Conservation (phyloP, 176 grass and related monocot species). For the Thalia dealbata region DNA sequence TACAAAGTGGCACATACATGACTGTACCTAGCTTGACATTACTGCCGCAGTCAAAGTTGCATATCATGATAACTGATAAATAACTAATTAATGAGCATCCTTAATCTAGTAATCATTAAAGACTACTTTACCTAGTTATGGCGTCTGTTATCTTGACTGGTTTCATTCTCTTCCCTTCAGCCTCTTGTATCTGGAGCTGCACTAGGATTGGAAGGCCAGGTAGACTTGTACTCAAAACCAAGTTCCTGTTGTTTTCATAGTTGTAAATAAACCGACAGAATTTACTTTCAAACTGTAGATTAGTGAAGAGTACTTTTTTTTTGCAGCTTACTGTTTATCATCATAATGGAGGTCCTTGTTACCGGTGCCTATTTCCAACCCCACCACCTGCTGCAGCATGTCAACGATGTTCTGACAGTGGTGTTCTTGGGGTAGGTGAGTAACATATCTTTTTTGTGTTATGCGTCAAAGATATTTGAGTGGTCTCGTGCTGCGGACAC, state of each 20-base stretch:
- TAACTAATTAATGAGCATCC: neutral
- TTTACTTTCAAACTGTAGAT: slow-evolving; percentile 3
- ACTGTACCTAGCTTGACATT: no score
- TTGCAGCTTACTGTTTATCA: slow-evolving; percentile 85
- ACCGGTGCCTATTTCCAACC: slow-evolving; percentile 83
- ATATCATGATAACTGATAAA: slow-evolving; percentile 1
- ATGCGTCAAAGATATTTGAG: no score
- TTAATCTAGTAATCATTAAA: neutral
- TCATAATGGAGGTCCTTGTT: slow-evolving; percentile 91
- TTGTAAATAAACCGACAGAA: slow-evolving; percentile 25
- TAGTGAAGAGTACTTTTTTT: neutral
- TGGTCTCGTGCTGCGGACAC: neutral
- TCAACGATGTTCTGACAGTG: slow-evolving; percentile 87
- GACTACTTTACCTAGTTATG: neutral
- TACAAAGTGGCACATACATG: no score
- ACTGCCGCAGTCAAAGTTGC: neutral
- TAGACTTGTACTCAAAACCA: slow-evolving; percentile 17
- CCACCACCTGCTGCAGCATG: slow-evolving; percentile 75
- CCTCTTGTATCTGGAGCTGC: slow-evolving; percentile 84
- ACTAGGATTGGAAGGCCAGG: slow-evolving; percentile 96
- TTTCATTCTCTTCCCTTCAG: slow-evolving; percentile 32
- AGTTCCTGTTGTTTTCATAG: slow-evolving; percentile 24
- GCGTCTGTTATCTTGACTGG: neutral
- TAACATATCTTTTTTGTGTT: neutral
- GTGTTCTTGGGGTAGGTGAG: slow-evolving; percentile 92